A percentile compares a stretch with the other conserved stretches of the same genome.
Conservation (phyloP, 2,329 filamentous ascomycete genomes). For the Scytalidium lignicola region DNA sequence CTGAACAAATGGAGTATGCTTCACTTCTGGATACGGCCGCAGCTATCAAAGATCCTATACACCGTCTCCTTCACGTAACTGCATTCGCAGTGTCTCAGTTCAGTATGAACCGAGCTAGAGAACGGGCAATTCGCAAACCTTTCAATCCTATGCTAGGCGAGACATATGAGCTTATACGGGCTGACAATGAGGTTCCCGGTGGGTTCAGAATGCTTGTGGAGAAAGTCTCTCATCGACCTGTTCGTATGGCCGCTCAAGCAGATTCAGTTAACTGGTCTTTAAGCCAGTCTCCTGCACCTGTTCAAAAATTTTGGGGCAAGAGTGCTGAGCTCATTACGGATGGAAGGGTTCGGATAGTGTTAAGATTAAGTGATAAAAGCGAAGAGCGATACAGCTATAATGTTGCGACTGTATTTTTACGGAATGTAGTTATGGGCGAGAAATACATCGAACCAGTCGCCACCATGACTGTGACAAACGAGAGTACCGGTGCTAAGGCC, state of each 20-base stretch:
- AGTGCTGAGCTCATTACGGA: slow-evolving; percentile 91
- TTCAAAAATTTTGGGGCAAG: slow-evolving; percentile 99
- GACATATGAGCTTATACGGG: slow-evolving; percentile 86
- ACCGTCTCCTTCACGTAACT: slow-evolving; percentile 77
- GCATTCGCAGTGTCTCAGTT: slow-evolving; percentile 89
- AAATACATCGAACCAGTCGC: slow-evolving; percentile 97
- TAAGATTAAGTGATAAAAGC: slow-evolving; percentile 59
- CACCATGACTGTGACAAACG: slow-evolving; percentile 79
- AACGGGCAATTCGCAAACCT: slow-evolving; percentile 89
- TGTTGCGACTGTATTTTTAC: slow-evolving; percentile 81
- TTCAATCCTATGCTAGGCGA: slow-evolving; percentile 97
- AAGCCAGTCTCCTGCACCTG: slow-evolving; percentile 78
- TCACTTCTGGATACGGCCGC: slow-evolving; percentile 74
- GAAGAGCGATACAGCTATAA: slow-evolving; percentile 88
- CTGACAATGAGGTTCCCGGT: slow-evolving; percentile 64
- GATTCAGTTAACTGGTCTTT: slow-evolving; percentile 83
- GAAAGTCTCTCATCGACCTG: slow-evolving; percentile 89
- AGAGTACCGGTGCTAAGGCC: slow-evolving; percentile 77
- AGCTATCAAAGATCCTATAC: slow-evolving; percentile 51
- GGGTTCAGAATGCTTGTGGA: slow-evolving; percentile 91
- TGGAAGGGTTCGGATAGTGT: slow-evolving; percentile 71
- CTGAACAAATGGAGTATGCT: slow-evolving; percentile 89
- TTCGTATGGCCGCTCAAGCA: slow-evolving; percentile 88
- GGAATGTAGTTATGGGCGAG: slow-evolving; percentile 95
- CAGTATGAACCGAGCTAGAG: slow-evolving; percentile 75